Percentiles rank a stretch among this genome's conserved stretches.
These are phyloP conservation scores for Lithohypha guttulata DNA, from an alignment of 2,329 filamentous ascomycete species.

Conservation along the genomic window DNA sequence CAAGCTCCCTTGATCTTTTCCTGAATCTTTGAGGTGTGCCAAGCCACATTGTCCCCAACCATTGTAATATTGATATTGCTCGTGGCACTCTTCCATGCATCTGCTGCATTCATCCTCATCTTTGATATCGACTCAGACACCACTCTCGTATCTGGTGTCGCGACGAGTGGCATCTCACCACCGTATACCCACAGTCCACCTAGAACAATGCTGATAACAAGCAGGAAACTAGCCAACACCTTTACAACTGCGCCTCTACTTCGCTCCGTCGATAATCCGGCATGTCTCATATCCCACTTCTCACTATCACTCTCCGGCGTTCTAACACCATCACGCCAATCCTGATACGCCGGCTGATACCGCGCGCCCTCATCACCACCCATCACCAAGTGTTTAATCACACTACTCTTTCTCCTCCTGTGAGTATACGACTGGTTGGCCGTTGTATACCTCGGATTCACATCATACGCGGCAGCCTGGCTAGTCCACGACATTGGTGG, in stretches of 20 bases:
- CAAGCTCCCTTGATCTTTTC: background rate
- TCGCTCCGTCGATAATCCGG: background rate
- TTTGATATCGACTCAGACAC: background rate
- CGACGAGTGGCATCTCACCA: background rate
- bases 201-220: background rate
- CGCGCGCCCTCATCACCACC: slow-evolving; percentile 1
- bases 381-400: background rate
- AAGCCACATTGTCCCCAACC: background rate
- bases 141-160: too few relatives aligned
- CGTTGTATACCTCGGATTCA: slow-evolving; percentile 1
- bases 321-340: background rate
- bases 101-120: background rate
- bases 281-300: background rate
- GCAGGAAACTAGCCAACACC: background rate
- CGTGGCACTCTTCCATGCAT: background rate
- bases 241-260: background rate
- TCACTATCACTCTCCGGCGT: slow-evolving; percentile 1
- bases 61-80: too few relatives aligned
- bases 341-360: slow-evolving; percentile 2
- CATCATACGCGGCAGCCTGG: slow-evolving; percentile 1
- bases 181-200: background rate
- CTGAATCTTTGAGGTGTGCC: background rate
- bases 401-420: background rate
- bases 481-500: slow-evolving; percentile 2
- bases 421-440: slow-evolving; percentile 1